Evolutionary conservation across 495 filamentous ascomycete species (phyloP).

Genomic region (Cenococcum geophilum): DNA sequence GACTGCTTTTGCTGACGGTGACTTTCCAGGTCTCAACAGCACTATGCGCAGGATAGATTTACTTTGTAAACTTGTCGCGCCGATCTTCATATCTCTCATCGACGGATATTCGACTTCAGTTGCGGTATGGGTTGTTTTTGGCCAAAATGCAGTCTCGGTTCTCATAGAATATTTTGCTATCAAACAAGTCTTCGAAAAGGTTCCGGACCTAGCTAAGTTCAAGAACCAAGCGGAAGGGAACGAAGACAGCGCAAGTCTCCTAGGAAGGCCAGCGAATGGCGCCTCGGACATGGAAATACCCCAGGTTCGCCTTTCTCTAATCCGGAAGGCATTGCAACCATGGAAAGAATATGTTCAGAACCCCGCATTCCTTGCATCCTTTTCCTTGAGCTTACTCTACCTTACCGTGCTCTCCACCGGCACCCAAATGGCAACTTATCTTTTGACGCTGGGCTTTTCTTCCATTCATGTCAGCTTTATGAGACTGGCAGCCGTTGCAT

Average conservation of each 20-base stretch:
- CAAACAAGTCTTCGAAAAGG: conserved; percentile 17
- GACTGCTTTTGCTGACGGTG: not conserved
- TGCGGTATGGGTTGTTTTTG: conserved; percentile 26
- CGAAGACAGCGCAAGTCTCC: not conserved
- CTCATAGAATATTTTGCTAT: conserved; percentile 30
- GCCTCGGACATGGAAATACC: not conserved
- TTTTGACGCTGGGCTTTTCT: conserved; percentile 38
- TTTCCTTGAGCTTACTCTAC: conserved; percentile 40
- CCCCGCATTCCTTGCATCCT: conserved; percentile 37
- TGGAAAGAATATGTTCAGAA: not conserved
- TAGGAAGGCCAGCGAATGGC: not conserved
- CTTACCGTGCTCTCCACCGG: conserved; percentile 43
- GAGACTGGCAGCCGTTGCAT: conserved; percentile 37
- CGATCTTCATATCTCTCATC: conserved; percentile 26
- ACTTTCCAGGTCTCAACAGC: conserved; percentile 19
- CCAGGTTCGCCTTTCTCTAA: not conserved
- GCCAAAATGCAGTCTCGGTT: conserved; percentile 21
- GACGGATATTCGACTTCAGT: conserved; percentile 22
- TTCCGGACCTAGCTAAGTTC: conserved; percentile 12
- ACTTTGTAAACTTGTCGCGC: conserved; percentile 26
- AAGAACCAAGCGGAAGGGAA: not conserved
- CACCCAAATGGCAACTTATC: conserved; percentile 43
- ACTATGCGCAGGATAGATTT: conserved; percentile 31
- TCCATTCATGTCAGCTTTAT: conserved; percentile 40
- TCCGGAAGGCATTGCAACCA: not conserved